These are phyloP conservation scores for Claviceps sp. DNA, from an alignment of 2,329 filamentous ascomycete genomes.

Conservation along the genomic window DNA sequence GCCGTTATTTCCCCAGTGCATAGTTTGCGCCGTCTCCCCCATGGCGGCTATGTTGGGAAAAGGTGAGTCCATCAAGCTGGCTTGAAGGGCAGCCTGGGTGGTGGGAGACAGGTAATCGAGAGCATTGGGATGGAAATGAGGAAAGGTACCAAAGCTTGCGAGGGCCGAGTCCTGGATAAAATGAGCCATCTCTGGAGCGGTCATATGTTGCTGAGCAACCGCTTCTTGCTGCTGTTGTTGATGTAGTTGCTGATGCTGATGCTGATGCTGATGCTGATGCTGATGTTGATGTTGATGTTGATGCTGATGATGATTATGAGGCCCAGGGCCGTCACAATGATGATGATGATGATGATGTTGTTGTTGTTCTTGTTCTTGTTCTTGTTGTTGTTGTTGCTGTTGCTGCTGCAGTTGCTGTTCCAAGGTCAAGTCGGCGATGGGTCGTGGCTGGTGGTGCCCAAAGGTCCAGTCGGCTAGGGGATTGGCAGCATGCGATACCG, in stretches of 20 bases:
- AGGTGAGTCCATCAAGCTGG: conserved; percentile 48
- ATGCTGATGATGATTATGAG: conserved; percentile 25
- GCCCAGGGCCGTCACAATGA: conserved; percentile 15
- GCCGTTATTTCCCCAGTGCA: conserved; percentile 46
- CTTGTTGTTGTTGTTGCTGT: conserved; percentile 24
- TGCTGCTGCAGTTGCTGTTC: conserved; percentile 38
- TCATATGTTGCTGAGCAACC: conserved; percentile 23
- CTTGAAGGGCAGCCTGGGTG: conserved; percentile 49
- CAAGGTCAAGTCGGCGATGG: conserved; percentile 49
- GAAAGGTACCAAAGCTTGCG: conserved; percentile 40
- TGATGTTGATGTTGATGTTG: conserved; percentile 40
- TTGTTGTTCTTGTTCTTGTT: conserved; percentile 33
- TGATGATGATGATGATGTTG: conserved; percentile 23
- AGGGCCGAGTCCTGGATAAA: conserved; percentile 46
- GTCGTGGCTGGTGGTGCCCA: conserved; percentile 34
- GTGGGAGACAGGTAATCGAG: conserved; percentile 49
- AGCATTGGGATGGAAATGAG: conserved; percentile 39
- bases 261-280: conserved; percentile 19
- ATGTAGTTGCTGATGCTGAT: conserved; percentile 31
- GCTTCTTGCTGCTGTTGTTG: conserved; percentile 27
- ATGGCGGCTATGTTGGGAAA: conserved; percentile 46
- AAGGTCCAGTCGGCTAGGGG: conserved; percentile 50
- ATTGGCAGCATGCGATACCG: conserved; percentile 37
- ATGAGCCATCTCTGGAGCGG: conserved; percentile 32
- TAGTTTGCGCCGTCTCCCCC: conserved; percentile 39